A percentile compares a stretch with the other conserved stretches of the same genome.
Conservation (phyloP, 164 flowering plant species). For the Nymphaea thermarum region DNA sequence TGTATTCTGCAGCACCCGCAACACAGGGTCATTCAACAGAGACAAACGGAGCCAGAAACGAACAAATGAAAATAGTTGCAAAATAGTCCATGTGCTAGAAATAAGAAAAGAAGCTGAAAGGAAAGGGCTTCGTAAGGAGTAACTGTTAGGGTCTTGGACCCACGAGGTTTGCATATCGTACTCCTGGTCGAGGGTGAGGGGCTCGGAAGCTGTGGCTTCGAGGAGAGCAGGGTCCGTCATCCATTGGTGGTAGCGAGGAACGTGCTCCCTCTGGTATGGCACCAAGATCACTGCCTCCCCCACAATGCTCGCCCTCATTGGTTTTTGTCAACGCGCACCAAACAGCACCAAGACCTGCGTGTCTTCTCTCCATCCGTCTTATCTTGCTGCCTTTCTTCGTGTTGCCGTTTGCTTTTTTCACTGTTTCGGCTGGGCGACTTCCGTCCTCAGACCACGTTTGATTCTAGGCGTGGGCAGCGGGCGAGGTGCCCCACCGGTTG, state of each 20-base stretch:
- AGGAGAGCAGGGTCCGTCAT: slow-evolving; percentile 81
- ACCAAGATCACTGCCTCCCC: slow-evolving; percentile 72
- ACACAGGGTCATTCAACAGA: background rate
- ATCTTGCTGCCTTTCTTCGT: no score
- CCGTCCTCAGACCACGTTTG: no score
- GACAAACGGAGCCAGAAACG: background rate
- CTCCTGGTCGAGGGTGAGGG: slow-evolving; percentile 72
- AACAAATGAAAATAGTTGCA: background rate
- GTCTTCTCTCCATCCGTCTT: background rate
- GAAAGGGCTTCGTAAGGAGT: background rate
- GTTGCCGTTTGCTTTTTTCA: no score
- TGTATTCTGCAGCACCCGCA: slow-evolving; percentile 49
- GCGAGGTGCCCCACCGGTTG: no score
- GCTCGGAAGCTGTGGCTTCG: slow-evolving; percentile 88
- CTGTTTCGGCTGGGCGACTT: no score
- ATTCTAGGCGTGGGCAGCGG: no score
- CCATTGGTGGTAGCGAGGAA: slow-evolving; percentile 81
- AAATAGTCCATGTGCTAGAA: background rate
- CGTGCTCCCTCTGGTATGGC: slow-evolving; percentile 81
- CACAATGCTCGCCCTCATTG: slow-evolving; percentile 46
- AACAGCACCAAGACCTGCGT: no score
- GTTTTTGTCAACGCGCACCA: slow-evolving; percentile 4
- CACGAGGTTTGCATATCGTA: slow-evolving; percentile 82
- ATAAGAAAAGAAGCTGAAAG: background rate
- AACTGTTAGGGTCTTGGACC: slow-evolving; percentile 78